phyloP scores from a whole-genome alignment of 2,329 filamentous ascomycete genomes.

The Botryosphaeria agaves region DNA sequence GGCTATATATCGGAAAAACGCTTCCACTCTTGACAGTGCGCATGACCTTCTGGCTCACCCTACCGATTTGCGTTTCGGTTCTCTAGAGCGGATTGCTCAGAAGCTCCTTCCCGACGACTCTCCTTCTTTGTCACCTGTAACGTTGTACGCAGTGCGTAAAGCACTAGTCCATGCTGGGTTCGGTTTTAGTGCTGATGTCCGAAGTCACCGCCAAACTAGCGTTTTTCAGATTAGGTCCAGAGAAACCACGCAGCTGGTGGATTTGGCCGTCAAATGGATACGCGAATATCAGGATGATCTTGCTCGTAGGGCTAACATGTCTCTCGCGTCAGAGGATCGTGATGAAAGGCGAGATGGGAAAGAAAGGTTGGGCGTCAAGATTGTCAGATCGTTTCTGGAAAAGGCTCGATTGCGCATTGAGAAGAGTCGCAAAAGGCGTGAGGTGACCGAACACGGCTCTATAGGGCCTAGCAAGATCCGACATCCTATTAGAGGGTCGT shows the following conservation, averaged over 20 bases:
- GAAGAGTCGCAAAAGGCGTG: constrained; percentile 19
- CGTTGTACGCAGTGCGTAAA: constrained; percentile 54
- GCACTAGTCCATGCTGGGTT: constrained; percentile 42
- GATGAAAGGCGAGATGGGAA: too few species aligned
- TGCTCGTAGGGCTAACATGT: constrained; percentile 9
- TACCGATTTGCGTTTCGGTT: constrained; percentile 27
- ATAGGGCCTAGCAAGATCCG: constrained; percentile 21
- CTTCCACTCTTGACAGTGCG: constrained; percentile 29
- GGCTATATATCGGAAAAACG: constrained; percentile 28
- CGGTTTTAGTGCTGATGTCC: constrained; percentile 39
- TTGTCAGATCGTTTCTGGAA: constrained; percentile 21
- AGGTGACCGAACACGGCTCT: constrained; percentile 14
- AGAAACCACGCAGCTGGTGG: constrained; percentile 34
- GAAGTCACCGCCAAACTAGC: constrained; percentile 31
- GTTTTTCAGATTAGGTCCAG: constrained; percentile 47
- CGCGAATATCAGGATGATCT: constrained; percentile 35
- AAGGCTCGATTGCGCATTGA: constrained; percentile 22
- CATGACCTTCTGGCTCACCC: constrained; percentile 28
- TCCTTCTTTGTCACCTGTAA: constrained; percentile 18
- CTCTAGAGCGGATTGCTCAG: constrained; percentile 27
- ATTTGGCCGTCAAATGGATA: constrained; percentile 33
- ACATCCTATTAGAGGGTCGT: constrained; percentile 7
- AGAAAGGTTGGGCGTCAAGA: constrained; percentile 7
- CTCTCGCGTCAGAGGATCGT: too few species aligned
- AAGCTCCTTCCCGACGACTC: constrained; percentile 23